Evolutionary conservation across 345 rosid genomes (phyloP), one percentile per base, ranked within the genome.

Genomic region (Limnanthes douglasii): DNA sequence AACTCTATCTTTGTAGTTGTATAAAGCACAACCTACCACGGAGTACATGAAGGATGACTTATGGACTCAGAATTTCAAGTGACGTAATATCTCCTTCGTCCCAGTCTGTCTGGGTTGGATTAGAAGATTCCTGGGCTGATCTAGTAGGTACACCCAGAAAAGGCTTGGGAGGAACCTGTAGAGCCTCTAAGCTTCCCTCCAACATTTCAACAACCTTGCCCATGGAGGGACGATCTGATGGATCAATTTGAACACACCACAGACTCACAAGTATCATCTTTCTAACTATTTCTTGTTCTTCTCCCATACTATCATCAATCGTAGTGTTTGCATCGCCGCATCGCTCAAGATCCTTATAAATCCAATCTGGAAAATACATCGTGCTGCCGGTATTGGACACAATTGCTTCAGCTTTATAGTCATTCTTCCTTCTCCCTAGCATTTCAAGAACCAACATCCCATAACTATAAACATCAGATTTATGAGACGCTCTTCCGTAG

Each of bases 381-480:
- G 33, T 40, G 20, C n/a, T n/a, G n/a, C n/a, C n/a, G n/a, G n/a
- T n/a, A n/a, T n/a, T n/a, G n/a, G n/a, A n/a, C n/a, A n/a, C n/a
- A n/a, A n/a, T n/a, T n/a, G 40, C n/a, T 31, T 45, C 36, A 31
- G 15, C 22, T 43, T 4, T 11, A n/a, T n/a, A n/a, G n/a, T n/a
- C n/a, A 50, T 29, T 43, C 21, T 11, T 7, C n/a, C 28, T 32
- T 45, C 15, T 42, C 27, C 35, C 53, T 28, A 10, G 47, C 61
- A 1, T 31, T 14, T 57, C 61, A 9, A 63, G 38, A 8, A 63
- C 34, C 42, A 51, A 45, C 63, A 56, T 62, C 36, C 56, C 56
- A 20, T 51, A 56, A 15, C 62, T 68, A 15, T 60, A 60, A 5
- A 57, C 71, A 41, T 56, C 67, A 2, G 56, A 60, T 43, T 63